These are phyloP conservation scores for Rhynchospora tenuis DNA, from an alignment of 176 grass and related monocot species.

Conservation along the genomic window DNA sequence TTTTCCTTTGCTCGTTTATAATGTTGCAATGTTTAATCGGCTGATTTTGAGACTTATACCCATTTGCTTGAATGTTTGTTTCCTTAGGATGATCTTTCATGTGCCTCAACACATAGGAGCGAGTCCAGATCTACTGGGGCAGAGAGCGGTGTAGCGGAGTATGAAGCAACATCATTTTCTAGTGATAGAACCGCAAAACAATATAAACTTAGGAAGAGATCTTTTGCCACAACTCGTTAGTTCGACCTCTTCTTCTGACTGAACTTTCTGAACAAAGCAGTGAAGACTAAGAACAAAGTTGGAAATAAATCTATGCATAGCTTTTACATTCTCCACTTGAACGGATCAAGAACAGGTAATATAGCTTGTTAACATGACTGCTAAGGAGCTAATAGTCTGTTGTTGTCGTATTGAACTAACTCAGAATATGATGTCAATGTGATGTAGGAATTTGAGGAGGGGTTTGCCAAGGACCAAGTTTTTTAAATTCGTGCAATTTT, in stretches of 20 bases:
- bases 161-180: not conserved
- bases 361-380: conserved; percentile 5
- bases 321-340: not conserved
- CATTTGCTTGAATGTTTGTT: not conserved
- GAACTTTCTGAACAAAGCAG: not conserved
- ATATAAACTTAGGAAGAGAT: conserved; percentile 2
- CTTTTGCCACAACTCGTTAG: not conserved
- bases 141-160: not conserved
- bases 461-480: not conserved
- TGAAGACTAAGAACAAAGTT: not conserved
- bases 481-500: not conserved
- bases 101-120: not conserved
- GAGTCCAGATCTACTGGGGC: conserved; percentile 5
- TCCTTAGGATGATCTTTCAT: conserved; percentile 15
- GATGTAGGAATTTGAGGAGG: not conserved
- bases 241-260: not conserved
- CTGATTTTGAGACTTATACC: not conserved
- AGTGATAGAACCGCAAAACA: not conserved
- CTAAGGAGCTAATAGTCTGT: not conserved
- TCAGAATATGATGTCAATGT: conserved; percentile 1
- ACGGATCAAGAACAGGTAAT: not conserved
- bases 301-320: not conserved
- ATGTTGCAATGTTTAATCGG: not conserved
- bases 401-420: conserved; percentile 11
- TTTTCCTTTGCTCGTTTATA: not conserved